Evolutionary conservation across 208 protist species (phyloP).

Genomic region (Leishmania arabica): DNA sequence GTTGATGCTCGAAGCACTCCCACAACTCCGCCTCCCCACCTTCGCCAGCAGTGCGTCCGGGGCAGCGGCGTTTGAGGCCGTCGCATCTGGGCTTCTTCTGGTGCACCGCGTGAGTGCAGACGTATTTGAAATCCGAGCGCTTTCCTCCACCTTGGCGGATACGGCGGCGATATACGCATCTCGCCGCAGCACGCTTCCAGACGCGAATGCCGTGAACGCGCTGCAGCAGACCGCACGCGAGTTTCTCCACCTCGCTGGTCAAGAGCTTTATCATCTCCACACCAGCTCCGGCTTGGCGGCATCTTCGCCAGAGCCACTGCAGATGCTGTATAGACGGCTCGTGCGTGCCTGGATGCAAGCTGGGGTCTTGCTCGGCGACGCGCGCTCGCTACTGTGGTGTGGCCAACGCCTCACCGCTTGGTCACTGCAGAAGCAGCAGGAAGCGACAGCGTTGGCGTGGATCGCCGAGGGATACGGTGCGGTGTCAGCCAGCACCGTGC

Average conservation of each 20-base stretch:
- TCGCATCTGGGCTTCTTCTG: conserved; percentile 1
- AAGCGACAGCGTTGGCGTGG: neutral
- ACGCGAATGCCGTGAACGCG: neutral
- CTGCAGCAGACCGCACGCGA: conserved; percentile 6
- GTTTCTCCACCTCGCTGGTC: conserved; percentile 17
- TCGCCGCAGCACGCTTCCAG: too few relatives aligned
- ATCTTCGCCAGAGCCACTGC: neutral
- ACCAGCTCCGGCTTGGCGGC: neutral
- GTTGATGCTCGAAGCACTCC: conserved; percentile 10
- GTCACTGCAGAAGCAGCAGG: neutral
- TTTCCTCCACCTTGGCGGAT: neutral
- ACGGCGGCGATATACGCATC: neutral
- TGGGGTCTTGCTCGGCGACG: conserved; percentile 25
- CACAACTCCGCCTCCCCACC: neutral
- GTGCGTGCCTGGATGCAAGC: conserved; percentile 31
- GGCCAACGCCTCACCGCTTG: conserved; percentile 13
- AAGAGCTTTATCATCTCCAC: conserved; percentile 5
- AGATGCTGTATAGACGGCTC: neutral
- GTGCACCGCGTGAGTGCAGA: neutral
- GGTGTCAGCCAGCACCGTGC: neutral
- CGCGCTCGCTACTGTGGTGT: conserved; percentile 9
- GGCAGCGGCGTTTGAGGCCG: neutral
- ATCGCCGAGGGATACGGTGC: neutral
- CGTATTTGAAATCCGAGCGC: neutral
- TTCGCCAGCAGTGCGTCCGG: neutral